phyloP scores from a whole-genome alignment of 352 stramenopile genomes.

The Phytopythium aichiense region DNA sequence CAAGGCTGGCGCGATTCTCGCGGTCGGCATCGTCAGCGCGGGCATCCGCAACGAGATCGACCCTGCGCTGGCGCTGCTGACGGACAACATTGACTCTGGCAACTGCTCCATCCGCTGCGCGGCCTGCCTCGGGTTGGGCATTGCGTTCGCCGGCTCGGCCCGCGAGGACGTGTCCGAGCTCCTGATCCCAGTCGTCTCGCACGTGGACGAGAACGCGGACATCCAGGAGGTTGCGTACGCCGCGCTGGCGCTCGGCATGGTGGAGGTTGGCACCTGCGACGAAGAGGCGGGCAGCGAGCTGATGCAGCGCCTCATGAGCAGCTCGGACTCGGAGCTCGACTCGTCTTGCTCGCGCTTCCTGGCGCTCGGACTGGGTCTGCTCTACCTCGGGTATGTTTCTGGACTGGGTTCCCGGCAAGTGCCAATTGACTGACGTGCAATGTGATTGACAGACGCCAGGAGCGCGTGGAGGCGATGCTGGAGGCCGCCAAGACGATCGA shows the following conservation, averaged over 20 bases:
- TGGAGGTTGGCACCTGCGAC: conserved; percentile 98
- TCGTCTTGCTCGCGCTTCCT: conserved; percentile 96
- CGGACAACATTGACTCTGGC: conserved; percentile 95
- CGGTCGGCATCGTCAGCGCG: conserved; percentile 94
- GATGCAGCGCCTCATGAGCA: conserved; percentile 98
- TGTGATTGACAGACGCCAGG: conserved; percentile 48
- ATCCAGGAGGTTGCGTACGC: conserved; percentile 92
- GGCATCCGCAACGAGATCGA: conserved; percentile 97
- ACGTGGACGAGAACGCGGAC: conserved; percentile 90
- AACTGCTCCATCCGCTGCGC: conserved; percentile 94
- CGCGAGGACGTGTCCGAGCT: conserved; percentile 97
- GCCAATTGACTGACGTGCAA: neutral
- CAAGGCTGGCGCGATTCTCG: conserved; percentile 97
- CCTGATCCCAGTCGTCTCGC: conserved; percentile 92
- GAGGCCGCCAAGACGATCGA: conserved; percentile 98
- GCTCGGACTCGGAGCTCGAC: conserved; percentile 95
- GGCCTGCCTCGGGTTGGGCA: conserved; percentile 94
- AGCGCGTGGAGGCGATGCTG: conserved; percentile 98
- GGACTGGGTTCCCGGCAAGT: neutral
- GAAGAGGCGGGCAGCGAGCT: conserved; percentile 96
- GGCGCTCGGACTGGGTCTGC: conserved; percentile 94
- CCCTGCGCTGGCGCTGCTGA: conserved; percentile 94
- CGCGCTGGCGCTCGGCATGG: conserved; percentile 95
- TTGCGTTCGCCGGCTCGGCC: conserved; percentile 96
- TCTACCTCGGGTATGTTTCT: conserved; percentile 94